Evolutionary conservation across 2,329 filamentous ascomycete genomes (phyloP).

Genomic region (Pseudogymnoascus sp.): DNA sequence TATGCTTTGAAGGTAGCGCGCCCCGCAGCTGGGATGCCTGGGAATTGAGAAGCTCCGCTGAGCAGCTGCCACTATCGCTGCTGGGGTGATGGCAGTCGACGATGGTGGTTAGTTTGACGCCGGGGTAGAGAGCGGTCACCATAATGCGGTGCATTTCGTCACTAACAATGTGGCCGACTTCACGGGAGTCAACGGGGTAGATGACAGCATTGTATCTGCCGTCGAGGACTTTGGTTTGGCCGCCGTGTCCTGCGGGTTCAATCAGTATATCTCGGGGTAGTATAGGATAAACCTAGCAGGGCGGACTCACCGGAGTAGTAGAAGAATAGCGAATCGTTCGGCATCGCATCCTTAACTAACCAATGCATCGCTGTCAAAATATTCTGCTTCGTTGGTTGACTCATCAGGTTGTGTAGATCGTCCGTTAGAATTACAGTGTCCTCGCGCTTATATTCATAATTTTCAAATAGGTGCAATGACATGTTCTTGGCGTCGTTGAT

Average conservation of each 20-base stretch:
- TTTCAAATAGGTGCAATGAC: constrained; percentile 86
- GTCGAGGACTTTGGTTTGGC: constrained; percentile 73
- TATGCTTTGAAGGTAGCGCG: no score
- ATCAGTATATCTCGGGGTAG: no score
- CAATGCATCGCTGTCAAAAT: constrained; percentile 96
- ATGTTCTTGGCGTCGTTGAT: constrained; percentile 98
- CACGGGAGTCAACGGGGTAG: constrained; percentile 77
- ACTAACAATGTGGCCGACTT: constrained; percentile 74
- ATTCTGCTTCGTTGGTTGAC: constrained; percentile 91
- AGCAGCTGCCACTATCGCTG: no score
- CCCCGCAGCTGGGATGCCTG: no score
- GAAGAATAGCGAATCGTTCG: constrained; percentile 94
- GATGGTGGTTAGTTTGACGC: constrained; percentile 70
- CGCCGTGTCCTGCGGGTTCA: constrained; percentile 54
- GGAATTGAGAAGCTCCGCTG: no score
- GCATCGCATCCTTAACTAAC: constrained; percentile 86
- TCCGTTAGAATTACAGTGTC: constrained; percentile 97
- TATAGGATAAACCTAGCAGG: no score
- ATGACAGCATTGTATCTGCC: constrained; percentile 79
- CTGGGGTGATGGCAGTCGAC: constrained; percentile 62
- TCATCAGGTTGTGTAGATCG: constrained; percentile 96
- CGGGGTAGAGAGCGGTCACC: constrained; percentile 69
- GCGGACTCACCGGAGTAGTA: constrained; percentile 75
- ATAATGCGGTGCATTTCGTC: constrained; percentile 74
- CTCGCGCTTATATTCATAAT: constrained; percentile 87